Percentiles rank a stretch among this genome's conserved stretches.
These are phyloP conservation scores for Candida schatavii DNA, from an alignment of 805 yeast genomes.

Conservation along the genomic window DNA sequence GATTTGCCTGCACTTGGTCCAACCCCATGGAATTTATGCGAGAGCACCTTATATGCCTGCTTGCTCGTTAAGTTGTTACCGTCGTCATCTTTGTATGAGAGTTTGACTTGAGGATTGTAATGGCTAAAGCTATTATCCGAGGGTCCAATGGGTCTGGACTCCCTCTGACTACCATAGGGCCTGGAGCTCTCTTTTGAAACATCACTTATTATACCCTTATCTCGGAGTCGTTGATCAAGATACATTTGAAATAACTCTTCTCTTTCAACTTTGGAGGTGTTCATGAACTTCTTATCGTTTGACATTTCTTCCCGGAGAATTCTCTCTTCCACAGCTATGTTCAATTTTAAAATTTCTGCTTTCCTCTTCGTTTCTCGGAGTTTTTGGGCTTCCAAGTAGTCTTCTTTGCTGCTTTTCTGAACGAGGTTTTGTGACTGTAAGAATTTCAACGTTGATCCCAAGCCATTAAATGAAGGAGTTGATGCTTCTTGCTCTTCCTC, in stretches of 20 bases:
- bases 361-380: slow-evolving; percentile 23
- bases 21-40: slow-evolving; percentile 76
- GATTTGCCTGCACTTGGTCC: slow-evolving; percentile 19
- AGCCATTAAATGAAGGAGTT: slow-evolving; percentile 15
- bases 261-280: slow-evolving; percentile 27
- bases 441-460: slow-evolving; percentile 27
- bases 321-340: slow-evolving; percentile 32
- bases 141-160: not conserved
- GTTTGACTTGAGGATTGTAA: slow-evolving; percentile 48
- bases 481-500: not conserved
- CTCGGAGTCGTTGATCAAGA: slow-evolving; percentile 28
- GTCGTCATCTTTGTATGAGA: slow-evolving; percentile 60
- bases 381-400: slow-evolving; percentile 12
- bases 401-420: slow-evolving; percentile 8
- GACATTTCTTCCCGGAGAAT: slow-evolving; percentile 27
- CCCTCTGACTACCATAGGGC: not conserved
- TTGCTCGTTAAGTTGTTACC: slow-evolving; percentile 61
- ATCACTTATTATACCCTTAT: slow-evolving; percentile 21
- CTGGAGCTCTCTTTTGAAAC: not conserved
- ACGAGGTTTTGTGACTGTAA: slow-evolving; percentile 22
- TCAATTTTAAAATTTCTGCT: slow-evolving; percentile 28
- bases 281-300: slow-evolving; percentile 22
- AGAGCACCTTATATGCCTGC: slow-evolving; percentile 73
- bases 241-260: slow-evolving; percentile 20
- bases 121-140: slow-evolving; percentile 12